Conservation (phyloP, 139 green algal species). For the Edaphochlamys debaryana region DNA sequence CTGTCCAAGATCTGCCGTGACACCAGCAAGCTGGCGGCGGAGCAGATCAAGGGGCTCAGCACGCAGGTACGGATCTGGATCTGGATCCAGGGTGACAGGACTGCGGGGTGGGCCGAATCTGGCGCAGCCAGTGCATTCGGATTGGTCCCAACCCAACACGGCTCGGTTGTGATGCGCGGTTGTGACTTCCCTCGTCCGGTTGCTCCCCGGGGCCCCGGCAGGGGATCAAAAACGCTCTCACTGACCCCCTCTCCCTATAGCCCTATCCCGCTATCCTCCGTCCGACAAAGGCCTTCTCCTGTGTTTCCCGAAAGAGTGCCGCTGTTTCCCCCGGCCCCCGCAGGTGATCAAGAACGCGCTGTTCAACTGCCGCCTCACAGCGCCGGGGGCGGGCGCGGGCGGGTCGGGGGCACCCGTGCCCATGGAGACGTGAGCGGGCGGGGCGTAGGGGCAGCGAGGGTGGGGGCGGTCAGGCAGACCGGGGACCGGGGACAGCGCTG, state of each 20-base stretch:
- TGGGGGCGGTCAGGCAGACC: no score
- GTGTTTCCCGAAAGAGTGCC: no score
- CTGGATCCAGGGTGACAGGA: neutral
- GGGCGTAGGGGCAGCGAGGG: no score
- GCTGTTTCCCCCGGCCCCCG: no score
- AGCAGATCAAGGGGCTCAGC: conserved; percentile 91
- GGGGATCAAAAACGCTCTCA: no score
- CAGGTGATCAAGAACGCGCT: conserved; percentile 68
- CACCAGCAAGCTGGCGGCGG: conserved; percentile 77
- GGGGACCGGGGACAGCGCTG: no score
- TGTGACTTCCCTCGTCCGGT: no score
- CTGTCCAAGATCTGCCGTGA: conserved; percentile 67
- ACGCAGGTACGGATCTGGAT: conserved; percentile 67
- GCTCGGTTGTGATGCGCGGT: neutral
- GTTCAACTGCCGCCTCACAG: conserved; percentile 61
- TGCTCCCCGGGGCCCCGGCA: no score
- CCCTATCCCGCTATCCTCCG: no score
- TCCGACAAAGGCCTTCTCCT: no score
- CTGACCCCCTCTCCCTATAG: no score
- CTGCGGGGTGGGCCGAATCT: neutral
- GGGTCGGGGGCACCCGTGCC: conserved; percentile 7
- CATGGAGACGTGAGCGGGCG: conserved; percentile 23
- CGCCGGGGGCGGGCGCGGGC: neutral
- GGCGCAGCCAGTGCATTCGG: neutral
- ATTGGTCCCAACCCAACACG: no score